A percentile compares a stretch with the other conserved stretches of the same genome.
phyloP scores from a whole-genome alignment of 805 yeast genomes.

The Hanseniaspora guilliermondii region DNA sequence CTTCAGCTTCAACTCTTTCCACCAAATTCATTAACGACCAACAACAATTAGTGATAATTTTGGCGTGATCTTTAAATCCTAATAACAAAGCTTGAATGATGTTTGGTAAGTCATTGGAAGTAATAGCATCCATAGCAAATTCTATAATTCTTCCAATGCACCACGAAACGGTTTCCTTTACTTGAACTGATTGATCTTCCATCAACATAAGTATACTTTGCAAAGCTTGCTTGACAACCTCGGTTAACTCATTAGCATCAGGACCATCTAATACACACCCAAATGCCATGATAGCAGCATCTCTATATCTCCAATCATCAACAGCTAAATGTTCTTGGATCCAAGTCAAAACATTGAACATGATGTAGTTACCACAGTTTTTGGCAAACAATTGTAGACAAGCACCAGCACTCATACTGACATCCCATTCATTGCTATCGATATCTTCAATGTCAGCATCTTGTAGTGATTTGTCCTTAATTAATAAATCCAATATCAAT shows the following conservation, averaged over 20 bases:
- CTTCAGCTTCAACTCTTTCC: slow-evolving; percentile 48
- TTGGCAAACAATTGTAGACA: slow-evolving; percentile 90
- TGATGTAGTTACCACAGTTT: slow-evolving; percentile 73
- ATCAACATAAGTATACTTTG: slow-evolving; percentile 65
- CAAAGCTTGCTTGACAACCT: slow-evolving; percentile 68
- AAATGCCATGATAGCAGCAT: slow-evolving; percentile 98
- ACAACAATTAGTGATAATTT: slow-evolving; percentile 91
- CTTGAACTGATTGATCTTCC: slow-evolving; percentile 65
- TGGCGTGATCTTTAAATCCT: slow-evolving; percentile 86
- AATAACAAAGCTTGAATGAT: slow-evolving; percentile 59
- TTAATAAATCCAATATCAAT: slow-evolving; percentile 62
- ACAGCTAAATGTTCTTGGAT: slow-evolving; percentile 59
- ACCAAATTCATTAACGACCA: slow-evolving; percentile 90
- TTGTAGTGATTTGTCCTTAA: slow-evolving; percentile 31
- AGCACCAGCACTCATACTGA: slow-evolving; percentile 97
- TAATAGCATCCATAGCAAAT: slow-evolving; percentile 63
- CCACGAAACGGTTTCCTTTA: slow-evolving; percentile 96
- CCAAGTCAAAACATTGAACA: slow-evolving; percentile 71
- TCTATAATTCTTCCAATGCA: slow-evolving; percentile 95
- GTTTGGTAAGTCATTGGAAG: slow-evolving; percentile 47
- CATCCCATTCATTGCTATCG: slow-evolving; percentile 95
- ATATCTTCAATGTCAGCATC: slow-evolving; percentile 46
- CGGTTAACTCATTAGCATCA: slow-evolving; percentile 53
- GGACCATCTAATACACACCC: slow-evolving; percentile 96
- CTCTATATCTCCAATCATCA: slow-evolving; percentile 71